A percentile compares a stretch with the other conserved stretches of the same genome.
These are phyloP conservation scores for Tetrapisispora taiwanensis DNA, from an alignment of 805 yeast genomes.

Conservation along the genomic window DNA sequence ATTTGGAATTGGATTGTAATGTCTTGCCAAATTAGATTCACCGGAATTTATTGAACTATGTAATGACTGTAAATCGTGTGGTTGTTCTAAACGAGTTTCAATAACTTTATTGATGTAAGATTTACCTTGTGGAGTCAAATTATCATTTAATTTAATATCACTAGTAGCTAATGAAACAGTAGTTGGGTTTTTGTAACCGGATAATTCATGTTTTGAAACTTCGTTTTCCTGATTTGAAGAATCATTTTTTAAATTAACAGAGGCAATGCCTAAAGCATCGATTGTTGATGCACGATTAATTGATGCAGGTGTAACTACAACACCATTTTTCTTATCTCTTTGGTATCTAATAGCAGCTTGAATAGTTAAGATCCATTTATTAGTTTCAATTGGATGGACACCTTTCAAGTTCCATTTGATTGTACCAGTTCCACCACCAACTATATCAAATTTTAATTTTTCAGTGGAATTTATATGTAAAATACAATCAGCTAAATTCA, in stretches of 20 bases:
- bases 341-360: slow-evolving; percentile 85
- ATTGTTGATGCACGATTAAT: neutral
- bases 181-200: slow-evolving; percentile 1
- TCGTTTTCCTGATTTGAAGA: neutral
- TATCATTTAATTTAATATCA: slow-evolving; percentile 21
- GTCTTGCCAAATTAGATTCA: neutral
- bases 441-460: slow-evolving; percentile 80
- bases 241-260: neutral
- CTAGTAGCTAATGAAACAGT: slow-evolving; percentile 18
- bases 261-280: neutral
- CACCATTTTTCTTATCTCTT: slow-evolving; percentile 40
- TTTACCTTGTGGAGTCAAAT: slow-evolving; percentile 27
- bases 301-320: slow-evolving; percentile 12
- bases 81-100: slow-evolving; percentile 12
- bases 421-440: slow-evolving; percentile 53
- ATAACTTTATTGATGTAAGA: slow-evolving; percentile 22
- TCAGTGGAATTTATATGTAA: slow-evolving; percentile 86
- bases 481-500: slow-evolving; percentile 71
- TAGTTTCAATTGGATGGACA: slow-evolving; percentile 88
- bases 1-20: slow-evolving; percentile 26
- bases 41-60: neutral
- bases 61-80: slow-evolving; percentile 1
- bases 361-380: slow-evolving; percentile 95
- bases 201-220: neutral
- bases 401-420: slow-evolving; percentile 87